Evolutionary conservation across 2,329 filamentous ascomycete genomes (phyloP), one percentile per base, ranked within the genome.

Genomic region (Fusarium agapanthi): DNA sequence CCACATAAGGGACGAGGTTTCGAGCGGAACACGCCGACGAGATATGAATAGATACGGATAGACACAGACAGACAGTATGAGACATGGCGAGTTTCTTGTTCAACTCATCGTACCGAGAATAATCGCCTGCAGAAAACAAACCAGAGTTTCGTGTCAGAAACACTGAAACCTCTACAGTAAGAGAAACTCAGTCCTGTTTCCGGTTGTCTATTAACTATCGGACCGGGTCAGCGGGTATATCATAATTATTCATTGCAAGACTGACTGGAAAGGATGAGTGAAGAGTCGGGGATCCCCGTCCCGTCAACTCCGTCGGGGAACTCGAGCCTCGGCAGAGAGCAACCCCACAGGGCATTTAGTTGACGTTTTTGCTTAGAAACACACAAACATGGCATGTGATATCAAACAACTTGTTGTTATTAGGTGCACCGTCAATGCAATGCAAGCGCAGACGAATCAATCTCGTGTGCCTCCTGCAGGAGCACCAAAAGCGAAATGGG

Each of bases 131-230:
- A 34, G 26, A 41, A 44, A 35, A 22, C 20, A 57, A 50, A 67
- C 40, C 30, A 61, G 43, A 54, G 24, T 26, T 47, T 51, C 35
- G 40, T 28, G 51, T 43, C 41, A 54, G 35, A 34, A 54, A 61
- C 20, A 37, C 35, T 67, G 65, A 67, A 61, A 76, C 74, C 58
- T 45, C 62, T 47, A 68, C 59, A 56, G 73, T 66, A 63, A 69
- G 69, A 71, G 56, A 38, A 55, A 35, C 48, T 54, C 59, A 55
- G 68, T 57, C 55, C 60, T 59, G 63, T 48, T 57, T 58, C 61
- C 20, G 53, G 26, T 54, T 41, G 55, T 40, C 53, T 28, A 66
- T 44, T 24, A 70, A 15, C 13, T 61, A 58, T 73, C 71, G 70
- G 71, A 14, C 69, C 60, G 69, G 57, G 35, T 48, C n/a, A n/a